Base-by-base conservation (phyloP, 2,329 filamentous ascomycete species). In the Pseudogymnoascus sp. region DNA sequence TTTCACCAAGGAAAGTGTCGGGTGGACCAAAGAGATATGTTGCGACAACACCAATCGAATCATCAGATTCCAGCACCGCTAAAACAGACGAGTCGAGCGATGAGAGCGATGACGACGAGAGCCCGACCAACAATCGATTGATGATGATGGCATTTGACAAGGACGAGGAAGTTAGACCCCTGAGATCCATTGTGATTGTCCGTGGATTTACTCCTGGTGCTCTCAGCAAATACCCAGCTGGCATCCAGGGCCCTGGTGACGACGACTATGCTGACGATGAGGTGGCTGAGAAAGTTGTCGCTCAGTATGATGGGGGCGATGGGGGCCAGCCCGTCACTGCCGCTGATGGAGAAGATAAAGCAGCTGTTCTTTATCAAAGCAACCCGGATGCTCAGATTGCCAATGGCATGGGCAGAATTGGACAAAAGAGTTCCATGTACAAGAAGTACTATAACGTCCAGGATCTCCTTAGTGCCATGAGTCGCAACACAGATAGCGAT, bases 91-190 rank as follows among this genome's bases (percentile, higher is more conserved):
- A 50, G 43, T 30, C 28, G 5, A 54, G 25, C 28, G 47, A 54
- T 35, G 47, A 35, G 47, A 33, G 47, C 11, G 28, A 54, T 9
- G 47, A 35, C 8, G 47, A 54, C 5, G 28, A 54, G n/a, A 54
- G 28, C 16, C 47, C 28, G 4, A 12, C 16, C 6, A 54, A 20
- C 2, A 54, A 33, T 3, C 28, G 47, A 33, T 14, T 54, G 16
- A 54, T 54, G 47, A 54, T 54, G 47, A 54, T 54, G 47, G 47
- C 47, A 20, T 54, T 54, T 54, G 47, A 54, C 11, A 54, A 54
- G 25, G 47, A 54, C 16, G 47, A 54, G 28, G 47, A 54, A 9
- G n/a, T 35, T 14, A 33, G 47, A 14, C 28, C 28, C 28, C 28
- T 54, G 9, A 54, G 47, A 28, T 33, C 47, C 9, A 35, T 54